Evolutionary conservation across 441 rosid genomes (phyloP).

Genomic region (Manihot esculenta): DNA sequence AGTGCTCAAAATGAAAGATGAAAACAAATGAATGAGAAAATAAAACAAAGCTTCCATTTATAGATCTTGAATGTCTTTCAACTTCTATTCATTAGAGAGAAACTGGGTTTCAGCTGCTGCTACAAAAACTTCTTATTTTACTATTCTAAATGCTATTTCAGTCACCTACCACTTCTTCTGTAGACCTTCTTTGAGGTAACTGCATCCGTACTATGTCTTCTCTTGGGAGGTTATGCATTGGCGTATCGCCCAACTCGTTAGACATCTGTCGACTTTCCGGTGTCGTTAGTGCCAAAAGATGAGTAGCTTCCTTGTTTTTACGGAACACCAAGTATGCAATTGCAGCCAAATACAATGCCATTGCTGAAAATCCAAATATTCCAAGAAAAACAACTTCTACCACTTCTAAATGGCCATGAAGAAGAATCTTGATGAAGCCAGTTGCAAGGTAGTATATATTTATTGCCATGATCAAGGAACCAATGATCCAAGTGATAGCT

Average conservation of each 20-base stretch:
- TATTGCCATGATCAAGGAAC: constrained; percentile 74
- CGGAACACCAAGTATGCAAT: constrained; percentile 71
- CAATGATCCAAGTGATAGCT: constrained; percentile 74
- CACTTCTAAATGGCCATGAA: constrained; percentile 48
- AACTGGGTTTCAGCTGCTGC: background rate
- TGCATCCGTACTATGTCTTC: constrained; percentile 73
- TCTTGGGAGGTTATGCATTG: constrained; percentile 43
- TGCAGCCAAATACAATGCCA: constrained; percentile 68
- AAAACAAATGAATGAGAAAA: background rate
- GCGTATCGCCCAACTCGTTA: constrained; percentile 23
- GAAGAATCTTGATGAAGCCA: constrained; percentile 59
- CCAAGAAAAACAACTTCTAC: constrained; percentile 56
- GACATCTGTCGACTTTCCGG: constrained; percentile 32
- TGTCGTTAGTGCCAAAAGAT: constrained; percentile 47
- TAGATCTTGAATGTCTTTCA: background rate
- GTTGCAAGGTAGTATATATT: constrained; percentile 69
- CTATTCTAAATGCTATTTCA: background rate
- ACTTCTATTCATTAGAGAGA: background rate
- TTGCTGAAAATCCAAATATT: constrained; percentile 62
- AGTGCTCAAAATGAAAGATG: no score
- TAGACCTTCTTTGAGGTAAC: constrained; percentile 49
- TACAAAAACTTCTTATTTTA: background rate
- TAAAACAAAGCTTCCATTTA: background rate
- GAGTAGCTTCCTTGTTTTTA: constrained; percentile 44
- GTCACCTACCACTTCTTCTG: constrained; percentile 21